phyloP scores from a whole-genome alignment of 305 asterid genomes.

The Fraxinus greggii region DNA sequence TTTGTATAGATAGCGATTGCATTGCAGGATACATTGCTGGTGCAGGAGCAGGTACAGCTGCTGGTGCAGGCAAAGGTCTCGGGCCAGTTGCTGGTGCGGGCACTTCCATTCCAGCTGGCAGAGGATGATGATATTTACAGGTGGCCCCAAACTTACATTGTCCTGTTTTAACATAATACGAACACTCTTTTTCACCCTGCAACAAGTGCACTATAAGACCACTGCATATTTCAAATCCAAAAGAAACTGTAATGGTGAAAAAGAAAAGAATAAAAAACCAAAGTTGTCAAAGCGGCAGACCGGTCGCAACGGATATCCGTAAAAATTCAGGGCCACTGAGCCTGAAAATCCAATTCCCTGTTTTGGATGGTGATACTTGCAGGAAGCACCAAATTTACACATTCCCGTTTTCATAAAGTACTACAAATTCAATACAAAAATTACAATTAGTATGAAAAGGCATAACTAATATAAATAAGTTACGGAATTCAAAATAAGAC shows the following conservation, averaged over 20 bases:
- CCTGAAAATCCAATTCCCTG: constrained; percentile 65
- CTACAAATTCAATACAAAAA: constrained; percentile 45
- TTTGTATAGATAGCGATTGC: constrained; percentile 50
- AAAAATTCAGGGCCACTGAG: constrained; percentile 51
- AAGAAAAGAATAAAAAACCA: constrained; percentile 20
- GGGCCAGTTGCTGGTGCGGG: constrained; percentile 46
- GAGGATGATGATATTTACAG: constrained; percentile 94
- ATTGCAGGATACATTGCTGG: constrained; percentile 60
- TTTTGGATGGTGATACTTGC: constrained; percentile 98
- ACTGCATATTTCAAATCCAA: constrained; percentile 18
- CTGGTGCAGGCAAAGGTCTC: constrained; percentile 47
- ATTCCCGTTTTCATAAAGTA: constrained; percentile 80
- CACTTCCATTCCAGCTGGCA: constrained; percentile 55
- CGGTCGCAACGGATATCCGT: constrained; percentile 80
- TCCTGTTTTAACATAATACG: constrained; percentile 77
- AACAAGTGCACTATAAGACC: constrained; percentile 27
- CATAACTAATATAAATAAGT: not conserved
- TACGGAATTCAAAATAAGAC: constrained; percentile 8
- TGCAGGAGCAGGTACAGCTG: constrained; percentile 38
- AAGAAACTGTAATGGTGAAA: not conserved
- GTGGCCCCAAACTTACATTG: constrained; percentile 87
- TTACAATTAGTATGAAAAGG: constrained; percentile 17
- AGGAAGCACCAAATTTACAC: constrained; percentile 88
- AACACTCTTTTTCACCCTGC: constrained; percentile 94
- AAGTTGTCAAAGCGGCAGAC: constrained; percentile 41